phyloP scores from a whole-genome alignment of 176 grass and related monocot genomes.

The Eragrostis nindensis region DNA sequence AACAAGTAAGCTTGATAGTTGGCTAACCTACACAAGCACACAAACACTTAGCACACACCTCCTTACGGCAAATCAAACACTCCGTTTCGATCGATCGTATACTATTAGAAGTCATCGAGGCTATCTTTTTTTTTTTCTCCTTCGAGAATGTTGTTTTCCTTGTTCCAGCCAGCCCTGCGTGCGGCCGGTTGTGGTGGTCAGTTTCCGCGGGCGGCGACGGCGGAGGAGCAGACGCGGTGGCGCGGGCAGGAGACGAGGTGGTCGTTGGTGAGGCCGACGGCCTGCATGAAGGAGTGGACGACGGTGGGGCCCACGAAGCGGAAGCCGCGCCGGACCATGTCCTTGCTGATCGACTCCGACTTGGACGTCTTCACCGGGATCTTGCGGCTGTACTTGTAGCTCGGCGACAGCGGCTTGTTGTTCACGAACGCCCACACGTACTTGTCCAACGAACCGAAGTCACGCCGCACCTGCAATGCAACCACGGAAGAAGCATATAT shows the following conservation, averaged over 20 bases:
- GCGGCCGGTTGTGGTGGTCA: neutral
- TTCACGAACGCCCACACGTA: constrained; percentile 96
- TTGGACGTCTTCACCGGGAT: constrained; percentile 98
- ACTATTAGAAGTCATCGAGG: constrained; percentile 21
- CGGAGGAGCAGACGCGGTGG: constrained; percentile 58
- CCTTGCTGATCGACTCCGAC: constrained; percentile 97
- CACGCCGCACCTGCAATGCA: constrained; percentile 59
- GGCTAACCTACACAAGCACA: constrained; percentile 38
- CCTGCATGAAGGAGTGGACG: constrained; percentile 96
- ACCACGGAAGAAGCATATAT: neutral
- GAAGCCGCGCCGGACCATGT: constrained; percentile 92
- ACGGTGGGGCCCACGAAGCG: constrained; percentile 91
- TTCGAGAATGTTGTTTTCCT: neutral
- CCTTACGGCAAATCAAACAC: constrained; percentile 24
- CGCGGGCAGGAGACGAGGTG: constrained; percentile 95
- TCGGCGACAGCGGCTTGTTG: constrained; percentile 73
- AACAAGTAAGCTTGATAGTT: constrained; percentile 33
- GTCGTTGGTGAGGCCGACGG: constrained; percentile 93
- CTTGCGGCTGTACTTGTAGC: constrained; percentile 88
- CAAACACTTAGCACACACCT: constrained; percentile 32
- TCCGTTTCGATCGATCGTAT: constrained; percentile 28
- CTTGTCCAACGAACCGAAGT: constrained; percentile 71
- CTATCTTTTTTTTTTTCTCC: constrained; percentile 6
- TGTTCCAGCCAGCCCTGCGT: neutral
- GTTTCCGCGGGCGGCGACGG: constrained; percentile 13